Evolutionary conservation across 441 rosid genomes (phyloP).

Genomic region (Omphalea diandra): DNA sequence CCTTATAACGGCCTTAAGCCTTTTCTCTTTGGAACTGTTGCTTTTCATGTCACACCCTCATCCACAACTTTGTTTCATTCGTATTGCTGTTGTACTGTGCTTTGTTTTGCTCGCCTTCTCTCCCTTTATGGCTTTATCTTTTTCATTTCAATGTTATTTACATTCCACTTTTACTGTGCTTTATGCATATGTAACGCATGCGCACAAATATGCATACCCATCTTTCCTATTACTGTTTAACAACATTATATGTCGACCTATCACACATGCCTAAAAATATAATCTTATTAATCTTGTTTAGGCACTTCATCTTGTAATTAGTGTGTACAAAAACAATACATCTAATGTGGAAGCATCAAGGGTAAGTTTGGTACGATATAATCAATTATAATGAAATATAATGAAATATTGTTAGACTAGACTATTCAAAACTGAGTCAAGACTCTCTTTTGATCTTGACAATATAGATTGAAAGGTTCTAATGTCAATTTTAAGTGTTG

Average conservation of each 20-base stretch:
- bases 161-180: not conserved
- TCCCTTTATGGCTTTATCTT: not conserved
- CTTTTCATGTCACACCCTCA: conserved; percentile 44
- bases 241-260: not conserved
- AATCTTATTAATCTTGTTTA: not conserved
- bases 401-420: too few species aligned
- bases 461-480: too few species aligned
- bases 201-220: not conserved
- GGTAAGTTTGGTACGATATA: not conserved
- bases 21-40: conserved; percentile 65
- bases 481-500: too few species aligned
- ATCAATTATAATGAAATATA: too few species aligned
- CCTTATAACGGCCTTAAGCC: conserved; percentile 72
- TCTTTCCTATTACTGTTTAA: not conserved
- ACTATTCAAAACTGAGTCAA: too few species aligned
- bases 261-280: not conserved
- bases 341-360: not conserved
- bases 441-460: too few species aligned
- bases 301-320: not conserved
- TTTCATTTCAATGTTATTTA: not conserved
- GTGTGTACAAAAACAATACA: not conserved
- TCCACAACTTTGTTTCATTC: not conserved
- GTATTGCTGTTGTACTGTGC: not conserved
- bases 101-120: too few species aligned
- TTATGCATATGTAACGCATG: not conserved